Conservation (phyloP, 495 filamentous ascomycete species). For the Lophiotrema nucula region DNA sequence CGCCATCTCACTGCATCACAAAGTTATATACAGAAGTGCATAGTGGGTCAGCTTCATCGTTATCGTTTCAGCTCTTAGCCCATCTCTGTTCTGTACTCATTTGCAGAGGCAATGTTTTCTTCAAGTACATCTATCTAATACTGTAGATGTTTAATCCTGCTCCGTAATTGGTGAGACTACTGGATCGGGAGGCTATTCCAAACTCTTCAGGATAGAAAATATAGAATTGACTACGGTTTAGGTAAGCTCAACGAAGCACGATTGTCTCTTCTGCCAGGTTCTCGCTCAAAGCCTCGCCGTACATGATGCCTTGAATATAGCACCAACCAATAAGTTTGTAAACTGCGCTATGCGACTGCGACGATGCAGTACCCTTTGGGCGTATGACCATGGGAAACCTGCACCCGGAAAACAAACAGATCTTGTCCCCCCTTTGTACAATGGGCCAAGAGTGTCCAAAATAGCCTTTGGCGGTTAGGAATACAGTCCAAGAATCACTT, state of each 20-base stretch:
- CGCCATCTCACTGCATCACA: too few species aligned
- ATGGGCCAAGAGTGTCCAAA: background rate
- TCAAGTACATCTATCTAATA: too few species aligned
- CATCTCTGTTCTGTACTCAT: too few species aligned
- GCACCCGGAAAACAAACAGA: background rate
- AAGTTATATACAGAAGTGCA: too few species aligned
- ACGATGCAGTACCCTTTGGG: background rate
- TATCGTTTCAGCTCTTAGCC: too few species aligned
- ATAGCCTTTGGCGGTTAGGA: background rate
- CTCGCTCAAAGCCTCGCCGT: background rate
- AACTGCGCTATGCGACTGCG: background rate
- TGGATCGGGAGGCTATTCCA: too few species aligned
- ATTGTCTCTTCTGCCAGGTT: background rate
- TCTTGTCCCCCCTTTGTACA: background rate
- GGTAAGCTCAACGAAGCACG: background rate
- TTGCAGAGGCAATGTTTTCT: too few species aligned
- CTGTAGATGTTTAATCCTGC: too few species aligned
- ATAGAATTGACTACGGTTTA: too few species aligned
- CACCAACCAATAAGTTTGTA: constrained; percentile 4
- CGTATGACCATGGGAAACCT: constrained; percentile 1
- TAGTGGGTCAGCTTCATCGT: too few species aligned
- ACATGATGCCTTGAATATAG: constrained; percentile 1
- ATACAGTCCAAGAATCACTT: background rate
- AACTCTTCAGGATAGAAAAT: too few species aligned
- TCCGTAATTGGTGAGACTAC: too few species aligned